Evolutionary conservation across 495 filamentous ascomycete genomes (phyloP).

Genomic region (Entonaema liquescens): DNA sequence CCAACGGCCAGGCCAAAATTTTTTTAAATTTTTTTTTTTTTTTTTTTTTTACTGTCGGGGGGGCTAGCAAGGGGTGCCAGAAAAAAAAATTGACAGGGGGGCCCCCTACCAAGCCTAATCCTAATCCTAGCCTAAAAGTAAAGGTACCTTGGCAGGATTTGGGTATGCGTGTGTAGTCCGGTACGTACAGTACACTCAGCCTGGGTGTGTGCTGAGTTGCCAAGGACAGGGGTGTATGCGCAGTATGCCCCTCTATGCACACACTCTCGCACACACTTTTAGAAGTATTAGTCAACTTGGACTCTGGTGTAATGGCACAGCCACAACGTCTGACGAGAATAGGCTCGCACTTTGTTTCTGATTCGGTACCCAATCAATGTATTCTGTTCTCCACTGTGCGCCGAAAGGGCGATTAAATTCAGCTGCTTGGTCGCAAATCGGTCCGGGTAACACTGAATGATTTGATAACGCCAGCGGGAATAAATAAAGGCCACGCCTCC

Average conservation of each 20-base stretch:
- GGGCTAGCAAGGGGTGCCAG: conserved; percentile 25
- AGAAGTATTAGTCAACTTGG: conserved; percentile 36
- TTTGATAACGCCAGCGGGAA: conserved; percentile 17
- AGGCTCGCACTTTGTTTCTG: conserved; percentile 46
- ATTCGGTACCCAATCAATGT: conserved; percentile 35
- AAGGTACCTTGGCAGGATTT: conserved; percentile 35
- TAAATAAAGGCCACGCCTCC: conserved; percentile 33
- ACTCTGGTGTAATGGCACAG: conserved; percentile 23
- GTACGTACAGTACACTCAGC: conserved; percentile 7
- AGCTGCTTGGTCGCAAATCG: conserved; percentile 27
- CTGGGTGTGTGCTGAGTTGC: conserved; percentile 28
- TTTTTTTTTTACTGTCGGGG: conserved; percentile 30
- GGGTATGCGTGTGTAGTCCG: conserved; percentile 22
- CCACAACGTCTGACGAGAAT: conserved; percentile 45
- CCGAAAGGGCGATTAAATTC: conserved; percentile 21
- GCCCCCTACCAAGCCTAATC: conserved; percentile 35
- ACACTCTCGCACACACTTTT: not conserved
- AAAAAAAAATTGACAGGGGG: conserved; percentile 18
- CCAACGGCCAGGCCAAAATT: conserved; percentile 26
- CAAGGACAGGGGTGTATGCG: conserved; percentile 33
- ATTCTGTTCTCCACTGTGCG: conserved; percentile 26
- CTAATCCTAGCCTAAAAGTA: conserved; percentile 43
- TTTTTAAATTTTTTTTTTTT: conserved; percentile 40
- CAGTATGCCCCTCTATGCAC: conserved; percentile 11
- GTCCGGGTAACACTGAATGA: conserved; percentile 10